A percentile compares a stretch with the other conserved stretches of the same genome.
These are phyloP conservation scores for Russula abietina DNA, from an alignment of 768 basidiomycete genomes.

Conservation along the genomic window DNA sequence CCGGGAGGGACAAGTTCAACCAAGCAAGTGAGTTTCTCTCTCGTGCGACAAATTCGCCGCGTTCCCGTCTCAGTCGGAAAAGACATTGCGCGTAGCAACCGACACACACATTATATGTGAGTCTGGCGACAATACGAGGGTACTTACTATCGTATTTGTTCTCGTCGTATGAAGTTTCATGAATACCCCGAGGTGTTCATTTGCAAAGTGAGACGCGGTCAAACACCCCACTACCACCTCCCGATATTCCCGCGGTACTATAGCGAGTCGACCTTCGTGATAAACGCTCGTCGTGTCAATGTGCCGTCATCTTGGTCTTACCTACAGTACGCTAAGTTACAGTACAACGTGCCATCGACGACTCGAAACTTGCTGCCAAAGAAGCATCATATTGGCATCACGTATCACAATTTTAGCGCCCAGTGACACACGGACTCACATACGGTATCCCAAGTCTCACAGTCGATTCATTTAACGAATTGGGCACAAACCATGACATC, in stretches of 20 bases:
- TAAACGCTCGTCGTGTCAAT: neutral
- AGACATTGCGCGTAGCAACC: no score
- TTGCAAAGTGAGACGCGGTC: neutral
- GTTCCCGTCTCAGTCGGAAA: neutral
- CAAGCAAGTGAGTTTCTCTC: neutral
- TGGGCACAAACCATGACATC: neutral
- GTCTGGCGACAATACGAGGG: neutral
- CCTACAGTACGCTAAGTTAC: neutral
- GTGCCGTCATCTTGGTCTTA: constrained; percentile 1
- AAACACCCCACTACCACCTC: neutral
- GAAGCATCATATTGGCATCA: neutral
- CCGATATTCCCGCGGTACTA: constrained; percentile 5
- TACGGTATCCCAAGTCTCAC: neutral
- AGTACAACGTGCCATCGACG: neutral
- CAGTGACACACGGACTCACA: neutral
- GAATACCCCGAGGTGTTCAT: neutral
- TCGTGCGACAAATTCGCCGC: neutral
- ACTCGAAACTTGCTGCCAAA: constrained; percentile 1
- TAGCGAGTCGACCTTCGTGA: neutral
- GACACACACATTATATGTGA: no score
- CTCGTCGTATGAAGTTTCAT: neutral
- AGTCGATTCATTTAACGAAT: neutral
- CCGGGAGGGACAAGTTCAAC: neutral
- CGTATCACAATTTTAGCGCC: neutral
- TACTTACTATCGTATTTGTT: neutral